Evolutionary conservation across 371 early-diverging fungal species (phyloP).

Genomic region (Mucor racemosus): DNA sequence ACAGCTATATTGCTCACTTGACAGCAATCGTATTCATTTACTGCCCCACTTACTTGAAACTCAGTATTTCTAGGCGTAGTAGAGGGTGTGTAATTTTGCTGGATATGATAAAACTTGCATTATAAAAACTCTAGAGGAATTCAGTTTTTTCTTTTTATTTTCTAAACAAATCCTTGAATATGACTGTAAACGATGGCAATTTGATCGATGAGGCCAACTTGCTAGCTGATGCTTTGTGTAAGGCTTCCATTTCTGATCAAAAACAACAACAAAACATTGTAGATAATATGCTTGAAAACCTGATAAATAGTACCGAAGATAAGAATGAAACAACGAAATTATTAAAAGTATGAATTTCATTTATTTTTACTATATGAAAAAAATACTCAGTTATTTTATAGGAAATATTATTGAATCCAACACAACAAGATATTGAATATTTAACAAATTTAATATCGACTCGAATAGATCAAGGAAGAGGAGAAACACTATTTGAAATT

Average conservation of each 20-base stretch:
- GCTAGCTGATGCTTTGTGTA: slow-evolving; percentile 25
- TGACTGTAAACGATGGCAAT: slow-evolving; percentile 11
- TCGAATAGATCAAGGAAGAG: slow-evolving; percentile 69
- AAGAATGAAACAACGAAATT: not conserved
- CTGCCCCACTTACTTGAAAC: not conserved
- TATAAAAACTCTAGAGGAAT: not conserved
- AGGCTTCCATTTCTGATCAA: slow-evolving; percentile 17
- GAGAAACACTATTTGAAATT: slow-evolving; percentile 80
- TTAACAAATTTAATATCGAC: slow-evolving; percentile 47
- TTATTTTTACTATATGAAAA: not conserved
- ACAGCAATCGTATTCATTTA: too few relatives aligned
- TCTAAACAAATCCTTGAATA: not conserved
- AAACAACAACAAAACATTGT: slow-evolving; percentile 4
- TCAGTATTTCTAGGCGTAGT: not conserved
- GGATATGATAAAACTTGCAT: not conserved
- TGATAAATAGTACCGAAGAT: not conserved
- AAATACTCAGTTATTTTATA: slow-evolving; percentile 6
- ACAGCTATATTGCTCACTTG: too few relatives aligned
- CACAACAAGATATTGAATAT: slow-evolving; percentile 46
- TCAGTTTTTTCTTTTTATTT: not conserved
- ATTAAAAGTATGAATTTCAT: not conserved
- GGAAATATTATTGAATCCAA: slow-evolving; percentile 46
- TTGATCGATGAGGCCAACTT: slow-evolving; percentile 22
- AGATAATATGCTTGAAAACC: slow-evolving; percentile 11
- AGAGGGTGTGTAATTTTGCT: not conserved